Percentiles rank a stretch among this genome's conserved stretches.
Conservation (phyloP, 2,329 filamentous ascomycete species). For the Biscogniauxia mediterranea region DNA sequence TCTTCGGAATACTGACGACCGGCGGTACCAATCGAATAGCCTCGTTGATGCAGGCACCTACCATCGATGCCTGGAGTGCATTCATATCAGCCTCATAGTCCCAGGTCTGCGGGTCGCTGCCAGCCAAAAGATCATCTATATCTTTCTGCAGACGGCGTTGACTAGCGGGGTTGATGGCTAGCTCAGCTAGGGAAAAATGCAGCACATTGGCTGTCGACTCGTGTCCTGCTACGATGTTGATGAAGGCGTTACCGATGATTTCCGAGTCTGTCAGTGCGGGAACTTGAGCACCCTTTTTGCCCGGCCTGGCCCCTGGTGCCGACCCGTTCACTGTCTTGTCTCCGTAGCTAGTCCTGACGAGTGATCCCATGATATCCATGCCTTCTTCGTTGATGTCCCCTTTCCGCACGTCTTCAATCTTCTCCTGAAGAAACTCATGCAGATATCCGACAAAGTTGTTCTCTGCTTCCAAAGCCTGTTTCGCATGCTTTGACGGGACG, state of each 20-base stretch:
- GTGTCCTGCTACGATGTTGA: constrained; percentile 71
- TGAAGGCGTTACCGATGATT: constrained; percentile 70
- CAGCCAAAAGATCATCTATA: constrained; percentile 61
- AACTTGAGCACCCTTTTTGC: constrained; percentile 24
- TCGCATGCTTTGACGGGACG: constrained; percentile 51
- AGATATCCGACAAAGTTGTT: constrained; percentile 68
- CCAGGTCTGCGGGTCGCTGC: constrained; percentile 59
- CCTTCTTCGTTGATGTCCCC: constrained; percentile 41
- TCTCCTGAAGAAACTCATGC: constrained; percentile 64
- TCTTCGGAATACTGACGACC: constrained; percentile 70
- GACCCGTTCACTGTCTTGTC: constrained; percentile 18
- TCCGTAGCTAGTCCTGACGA: constrained; percentile 44
- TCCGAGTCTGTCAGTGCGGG: constrained; percentile 57
- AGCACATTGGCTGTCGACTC: constrained; percentile 77
- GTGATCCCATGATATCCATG: constrained; percentile 53
- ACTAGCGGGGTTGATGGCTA: constrained; percentile 62
- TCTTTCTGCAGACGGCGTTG: constrained; percentile 69
- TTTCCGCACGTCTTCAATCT: constrained; percentile 43
- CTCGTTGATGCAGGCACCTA: constrained; percentile 74
- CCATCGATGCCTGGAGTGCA: constrained; percentile 62
- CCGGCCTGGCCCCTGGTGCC: constrained; percentile 4
- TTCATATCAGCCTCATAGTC: constrained; percentile 65
- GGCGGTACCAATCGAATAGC: constrained; percentile 69
- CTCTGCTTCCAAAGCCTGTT: constrained; percentile 52
- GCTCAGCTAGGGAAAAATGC: constrained; percentile 66